These are phyloP conservation scores for Chlorella variabilis DNA, from an alignment of 163 green algal species.

Conservation along the genomic window DNA sequence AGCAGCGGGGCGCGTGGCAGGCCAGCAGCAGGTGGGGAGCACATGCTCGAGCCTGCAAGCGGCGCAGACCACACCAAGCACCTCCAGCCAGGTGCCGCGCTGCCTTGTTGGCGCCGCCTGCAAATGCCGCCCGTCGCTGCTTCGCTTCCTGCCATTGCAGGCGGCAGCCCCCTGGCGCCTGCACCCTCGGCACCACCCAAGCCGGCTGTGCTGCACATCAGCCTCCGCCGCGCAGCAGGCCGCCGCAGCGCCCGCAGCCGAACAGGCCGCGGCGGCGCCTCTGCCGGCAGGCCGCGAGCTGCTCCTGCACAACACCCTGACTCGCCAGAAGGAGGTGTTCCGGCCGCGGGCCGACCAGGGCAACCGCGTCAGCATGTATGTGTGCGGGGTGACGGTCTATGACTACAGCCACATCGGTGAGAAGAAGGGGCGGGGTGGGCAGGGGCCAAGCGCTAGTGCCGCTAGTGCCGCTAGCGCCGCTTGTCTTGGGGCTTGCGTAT, in stretches of 20 bases:
- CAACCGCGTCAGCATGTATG: conserved; percentile 94
- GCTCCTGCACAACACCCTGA: conserved; percentile 91
- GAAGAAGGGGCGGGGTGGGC: neutral
- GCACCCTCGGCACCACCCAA: neutral
- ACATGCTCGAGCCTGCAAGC: too few relatives aligned
- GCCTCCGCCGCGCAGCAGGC: neutral
- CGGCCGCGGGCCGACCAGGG: conserved; percentile 47
- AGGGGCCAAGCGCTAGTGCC: too few relatives aligned
- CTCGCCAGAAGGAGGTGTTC: conserved; percentile 84
- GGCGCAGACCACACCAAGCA: neutral
- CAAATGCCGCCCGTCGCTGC: too few relatives aligned
- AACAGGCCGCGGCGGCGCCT: neutral
- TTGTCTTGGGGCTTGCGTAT: too few relatives aligned
- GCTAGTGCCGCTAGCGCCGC: too few relatives aligned
- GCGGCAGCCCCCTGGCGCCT: neutral
- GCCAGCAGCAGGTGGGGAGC: neutral
- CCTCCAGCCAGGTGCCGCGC: neutral
- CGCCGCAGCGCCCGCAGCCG: neutral
- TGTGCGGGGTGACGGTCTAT: conserved; percentile 99
- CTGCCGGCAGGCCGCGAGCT: conserved; percentile 23
- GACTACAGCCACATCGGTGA: conserved; percentile 95
- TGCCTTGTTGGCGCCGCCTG: neutral
- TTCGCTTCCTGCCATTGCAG: too few relatives aligned
- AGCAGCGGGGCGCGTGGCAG: neutral
- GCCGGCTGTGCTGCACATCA: neutral